A percentile compares a stretch with the other conserved stretches of the same genome.
Conservation (phyloP, 2,329 filamentous ascomycete species). For the Stachybotrys elegans region DNA sequence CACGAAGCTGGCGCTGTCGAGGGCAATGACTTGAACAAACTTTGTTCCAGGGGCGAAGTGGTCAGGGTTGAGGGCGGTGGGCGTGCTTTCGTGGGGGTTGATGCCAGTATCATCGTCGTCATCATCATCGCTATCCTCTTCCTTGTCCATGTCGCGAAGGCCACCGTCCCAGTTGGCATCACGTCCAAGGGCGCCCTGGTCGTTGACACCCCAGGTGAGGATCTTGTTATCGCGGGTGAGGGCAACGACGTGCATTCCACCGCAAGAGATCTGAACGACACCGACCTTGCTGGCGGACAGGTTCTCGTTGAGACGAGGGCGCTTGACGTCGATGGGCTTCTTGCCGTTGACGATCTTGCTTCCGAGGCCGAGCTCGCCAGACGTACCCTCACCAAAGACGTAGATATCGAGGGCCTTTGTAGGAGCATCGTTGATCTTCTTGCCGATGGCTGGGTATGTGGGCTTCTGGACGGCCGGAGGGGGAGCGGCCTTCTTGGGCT, state of each 20-base stretch:
- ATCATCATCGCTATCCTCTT: constrained; percentile 47
- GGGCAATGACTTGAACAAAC: constrained; percentile 61
- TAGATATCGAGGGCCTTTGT: constrained; percentile 64
- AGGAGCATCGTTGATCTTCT: constrained; percentile 64
- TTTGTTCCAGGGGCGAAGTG: constrained; percentile 56
- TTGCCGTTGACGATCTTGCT: constrained; percentile 56
- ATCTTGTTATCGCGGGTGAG: constrained; percentile 78
- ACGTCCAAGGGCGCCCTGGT: constrained; percentile 74
- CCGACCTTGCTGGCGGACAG: constrained; percentile 55
- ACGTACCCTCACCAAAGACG: constrained; percentile 74
- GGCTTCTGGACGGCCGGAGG: constrained; percentile 34
- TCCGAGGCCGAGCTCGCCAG: constrained; percentile 79
- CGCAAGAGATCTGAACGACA: constrained; percentile 70
- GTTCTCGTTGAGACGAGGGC: constrained; percentile 75
- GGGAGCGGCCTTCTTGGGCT: constrained; percentile 9
- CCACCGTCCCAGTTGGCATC: constrained; percentile 66
- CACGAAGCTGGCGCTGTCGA: constrained; percentile 71
- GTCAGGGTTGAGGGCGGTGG: constrained; percentile 53
- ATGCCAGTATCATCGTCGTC: constrained; percentile 59
- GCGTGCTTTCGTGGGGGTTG: constrained; percentile 69
- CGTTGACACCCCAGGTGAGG: constrained; percentile 83
- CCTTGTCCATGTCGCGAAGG: constrained; percentile 50
- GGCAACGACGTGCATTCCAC: constrained; percentile 77
- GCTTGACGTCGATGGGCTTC: constrained; percentile 70
- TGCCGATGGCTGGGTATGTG: constrained; percentile 42